Conservation (phyloP, 139 green algal species). For the Spirogloea muscicola region DNA sequence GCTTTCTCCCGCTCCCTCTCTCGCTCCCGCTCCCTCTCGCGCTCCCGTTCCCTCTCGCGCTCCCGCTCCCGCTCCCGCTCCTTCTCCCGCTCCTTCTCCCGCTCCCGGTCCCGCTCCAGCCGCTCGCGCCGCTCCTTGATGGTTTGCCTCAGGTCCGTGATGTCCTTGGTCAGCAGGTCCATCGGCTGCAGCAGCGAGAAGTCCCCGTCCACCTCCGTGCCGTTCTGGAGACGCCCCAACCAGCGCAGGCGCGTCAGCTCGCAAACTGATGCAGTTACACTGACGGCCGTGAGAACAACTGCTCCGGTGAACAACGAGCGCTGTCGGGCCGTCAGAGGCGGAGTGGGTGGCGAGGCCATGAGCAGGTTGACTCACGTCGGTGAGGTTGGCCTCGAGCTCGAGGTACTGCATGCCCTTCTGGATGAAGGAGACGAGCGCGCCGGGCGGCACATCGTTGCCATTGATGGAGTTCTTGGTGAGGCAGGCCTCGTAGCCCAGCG, state of each 20-base stretch:
- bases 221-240: constrained; percentile 37
- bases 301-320: no score
- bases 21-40: constrained; percentile 39
- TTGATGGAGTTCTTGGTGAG: constrained; percentile 66
- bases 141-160: constrained; percentile 72
- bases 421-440: constrained; percentile 85
- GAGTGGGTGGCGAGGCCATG: no score
- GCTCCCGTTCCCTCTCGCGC: constrained; percentile 30
- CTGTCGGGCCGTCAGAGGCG: no score
- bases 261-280: no score
- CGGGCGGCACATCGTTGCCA: constrained; percentile 78
- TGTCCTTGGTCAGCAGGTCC: constrained; percentile 84
- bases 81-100: constrained; percentile 34
- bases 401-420: constrained; percentile 97
- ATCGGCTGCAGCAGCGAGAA: constrained; percentile 75
- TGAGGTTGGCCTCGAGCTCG: constrained; percentile 95
- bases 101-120: not conserved
- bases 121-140: constrained; percentile 54
- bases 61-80: constrained; percentile 50
- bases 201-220: constrained; percentile 69
- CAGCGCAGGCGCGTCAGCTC: no score
- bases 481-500: constrained; percentile 82
- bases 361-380: constrained; percentile 67
- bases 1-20: constrained; percentile 36
- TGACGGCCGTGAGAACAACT: no score